These are phyloP conservation scores for Alternaria rosae DNA, from an alignment of 2,329 filamentous ascomycete species.

Conservation along the genomic window DNA sequence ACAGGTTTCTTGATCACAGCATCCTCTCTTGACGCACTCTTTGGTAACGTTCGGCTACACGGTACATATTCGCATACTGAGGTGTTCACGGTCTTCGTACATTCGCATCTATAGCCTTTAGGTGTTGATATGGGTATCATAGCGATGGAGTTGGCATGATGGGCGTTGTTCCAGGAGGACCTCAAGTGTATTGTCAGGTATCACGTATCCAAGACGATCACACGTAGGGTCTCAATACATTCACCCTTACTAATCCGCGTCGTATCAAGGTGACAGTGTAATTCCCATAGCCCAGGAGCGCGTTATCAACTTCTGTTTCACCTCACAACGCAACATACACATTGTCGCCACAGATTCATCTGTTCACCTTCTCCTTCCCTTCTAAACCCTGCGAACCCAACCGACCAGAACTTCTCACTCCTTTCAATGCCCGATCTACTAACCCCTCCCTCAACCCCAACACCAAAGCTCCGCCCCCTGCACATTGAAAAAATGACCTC, in stretches of 20 bases:
- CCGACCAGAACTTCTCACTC: neutral
- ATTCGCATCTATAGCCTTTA: neutral
- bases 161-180: neutral
- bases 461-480: neutral
- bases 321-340: neutral
- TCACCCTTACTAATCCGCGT: neutral
- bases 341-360: neutral
- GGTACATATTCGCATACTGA: neutral
- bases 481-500: neutral
- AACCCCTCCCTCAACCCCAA: neutral
- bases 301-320: neutral
- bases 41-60: neutral
- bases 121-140: slow-evolving; percentile 6
- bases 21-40: neutral
- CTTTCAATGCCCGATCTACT: neutral
- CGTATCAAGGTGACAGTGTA: neutral
- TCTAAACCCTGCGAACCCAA: neutral
- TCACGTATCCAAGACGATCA: neutral
- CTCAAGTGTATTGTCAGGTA: neutral
- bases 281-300: neutral
- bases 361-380: neutral
- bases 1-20: slow-evolving; percentile 18
- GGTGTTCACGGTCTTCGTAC: neutral
- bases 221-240: neutral
- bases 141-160: slow-evolving; percentile 4